A percentile compares a stretch with the other conserved stretches of the same genome.
These are phyloP conservation scores for Fraxinus floribunda DNA, from an alignment of 305 asterid species.

Conservation along the genomic window DNA sequence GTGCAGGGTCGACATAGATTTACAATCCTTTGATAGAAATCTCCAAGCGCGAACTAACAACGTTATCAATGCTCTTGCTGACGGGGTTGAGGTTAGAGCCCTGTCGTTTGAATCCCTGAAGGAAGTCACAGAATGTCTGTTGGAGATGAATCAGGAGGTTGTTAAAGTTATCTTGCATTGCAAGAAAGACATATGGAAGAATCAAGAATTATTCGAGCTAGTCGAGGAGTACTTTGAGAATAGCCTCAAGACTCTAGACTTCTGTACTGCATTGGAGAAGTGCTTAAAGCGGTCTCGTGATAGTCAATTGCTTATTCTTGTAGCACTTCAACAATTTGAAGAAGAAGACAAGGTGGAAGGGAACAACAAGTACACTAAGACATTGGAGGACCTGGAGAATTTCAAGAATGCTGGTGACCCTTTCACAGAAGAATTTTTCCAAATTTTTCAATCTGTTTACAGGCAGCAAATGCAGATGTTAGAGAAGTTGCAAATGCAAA, in stretches of 20 bases:
- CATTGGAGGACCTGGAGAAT: constrained; percentile 38
- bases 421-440: constrained; percentile 39
- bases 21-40: constrained; percentile 38
- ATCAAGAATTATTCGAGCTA: constrained; percentile 30
- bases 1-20: constrained; percentile 33
- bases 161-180: constrained; percentile 39
- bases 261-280: constrained; percentile 31
- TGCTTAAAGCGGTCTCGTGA: constrained; percentile 39
- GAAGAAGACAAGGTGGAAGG: constrained; percentile 16
- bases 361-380: constrained; percentile 5
- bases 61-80: constrained; percentile 40
- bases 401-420: constrained; percentile 43
- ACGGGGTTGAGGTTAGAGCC: constrained; percentile 39
- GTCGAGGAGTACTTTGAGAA: constrained; percentile 44
- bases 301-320: constrained; percentile 26
- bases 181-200: constrained; percentile 41
- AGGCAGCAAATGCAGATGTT: constrained; percentile 40
- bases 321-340: constrained; percentile 28
- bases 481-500: constrained; percentile 36
- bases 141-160: constrained; percentile 52
- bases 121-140: constrained; percentile 37
- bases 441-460: constrained; percentile 36
- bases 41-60: constrained; percentile 41
- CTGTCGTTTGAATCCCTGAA: constrained; percentile 43
- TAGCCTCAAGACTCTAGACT: constrained; percentile 41